Base-by-base conservation (phyloP, 257 asterid species). In the Penstemon eatonii region DNA sequence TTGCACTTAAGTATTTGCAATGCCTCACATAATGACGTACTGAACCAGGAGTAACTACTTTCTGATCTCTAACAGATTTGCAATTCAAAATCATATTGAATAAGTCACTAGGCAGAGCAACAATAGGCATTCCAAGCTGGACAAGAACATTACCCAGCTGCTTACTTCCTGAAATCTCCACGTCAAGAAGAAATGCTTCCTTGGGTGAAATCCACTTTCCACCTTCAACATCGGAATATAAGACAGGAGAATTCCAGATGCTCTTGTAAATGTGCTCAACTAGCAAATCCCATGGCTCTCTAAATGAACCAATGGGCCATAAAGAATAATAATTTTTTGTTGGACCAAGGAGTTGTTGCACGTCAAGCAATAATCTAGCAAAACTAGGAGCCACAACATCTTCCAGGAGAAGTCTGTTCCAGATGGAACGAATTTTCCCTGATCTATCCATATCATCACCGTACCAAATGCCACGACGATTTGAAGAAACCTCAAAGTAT, bases 381-480 rank as follows among this genome's bases (percentile, higher is more conserved):
- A 86, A 88, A 88, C 84, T 73, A 76, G 98, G 97, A 38, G 96
- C 96, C 69, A 89, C 87, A 63, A 88, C 87, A 67, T 92, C 96
- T 80, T 90, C 96, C 79, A 92, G 74, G 19, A 92, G 90, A 84
- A 92, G 98, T 82, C 84, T 88, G 83, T 92, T 92, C 98, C 98
- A 92, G 67, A 90, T 41, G n/a, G 97, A 92, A 56, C 98, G 97
- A 61, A 92, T 77, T 80, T 87, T 92, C 69, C 97, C 98, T 69
- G 97, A 81, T 79, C 96, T 88, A 76, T 92, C 98, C 98, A 92
- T 90, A 82, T 92, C 98, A 80, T 84, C 95, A 72, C 98, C 98
- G 75, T 90, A 92, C 98, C 98, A 92, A 81, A 92, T 90, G 66
- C 97, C 96, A 75, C 97, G 98, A 37, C 98, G 96, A 74, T 92